A percentile compares a stretch with the other conserved stretches of the same genome.
Evolutionary conservation across 1,284 basidiomycete species (phyloP).

Genomic region (Cutaneotrichosporon spelunceum): DNA sequence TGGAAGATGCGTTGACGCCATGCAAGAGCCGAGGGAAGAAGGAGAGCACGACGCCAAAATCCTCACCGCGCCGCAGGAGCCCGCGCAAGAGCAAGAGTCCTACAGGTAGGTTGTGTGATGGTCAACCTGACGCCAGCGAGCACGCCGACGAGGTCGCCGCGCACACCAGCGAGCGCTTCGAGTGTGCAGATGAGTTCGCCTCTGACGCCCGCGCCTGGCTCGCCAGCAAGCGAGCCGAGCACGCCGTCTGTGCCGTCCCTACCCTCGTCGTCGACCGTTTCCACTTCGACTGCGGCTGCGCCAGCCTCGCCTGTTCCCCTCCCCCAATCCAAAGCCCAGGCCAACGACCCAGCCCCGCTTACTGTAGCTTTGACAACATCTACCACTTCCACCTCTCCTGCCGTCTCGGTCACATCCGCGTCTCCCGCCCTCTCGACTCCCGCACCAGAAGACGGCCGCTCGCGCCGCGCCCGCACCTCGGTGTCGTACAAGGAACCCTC

Average conservation of each 20-base stretch:
- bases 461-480: slow-evolving; percentile 16
- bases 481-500: slow-evolving; percentile 26
- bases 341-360: too few species aligned
- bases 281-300: neutral
- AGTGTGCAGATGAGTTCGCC: neutral
- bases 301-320: too few species aligned
- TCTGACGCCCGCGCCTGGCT: neutral
- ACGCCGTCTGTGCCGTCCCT: neutral
- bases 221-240: neutral
- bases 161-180: neutral
- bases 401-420: too few species aligned
- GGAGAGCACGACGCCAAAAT: neutral
- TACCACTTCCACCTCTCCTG: too few species aligned
- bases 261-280: neutral
- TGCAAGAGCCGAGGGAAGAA: neutral
- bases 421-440: neutral
- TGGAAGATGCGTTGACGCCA: slow-evolving; percentile 12
- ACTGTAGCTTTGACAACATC: too few species aligned
- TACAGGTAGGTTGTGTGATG: neutral
- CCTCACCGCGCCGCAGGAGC: neutral
- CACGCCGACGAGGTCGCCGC: neutral
- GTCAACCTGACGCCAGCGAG: neutral
- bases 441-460: slow-evolving; percentile 9
- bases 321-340: too few species aligned
- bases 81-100: neutral